phyloP scores from a whole-genome alignment of 176 grass and related monocot species.

The Paspalum notatum region DNA sequence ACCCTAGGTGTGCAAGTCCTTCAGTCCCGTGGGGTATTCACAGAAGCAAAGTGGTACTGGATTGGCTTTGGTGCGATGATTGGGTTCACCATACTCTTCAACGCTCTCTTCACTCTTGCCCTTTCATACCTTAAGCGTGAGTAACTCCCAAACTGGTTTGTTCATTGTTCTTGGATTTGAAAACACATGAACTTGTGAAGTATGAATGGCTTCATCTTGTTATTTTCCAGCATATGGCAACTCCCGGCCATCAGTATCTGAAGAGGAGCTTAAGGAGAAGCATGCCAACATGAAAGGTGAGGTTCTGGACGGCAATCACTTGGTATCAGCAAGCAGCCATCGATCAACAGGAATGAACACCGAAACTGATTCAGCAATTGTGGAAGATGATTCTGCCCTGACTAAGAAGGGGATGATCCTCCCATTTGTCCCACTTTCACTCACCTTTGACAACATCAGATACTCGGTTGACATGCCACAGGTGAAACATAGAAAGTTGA shows the following conservation, averaged over 20 bases:
- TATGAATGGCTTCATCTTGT: conserved; percentile 13
- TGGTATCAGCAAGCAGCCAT: conserved; percentile 50
- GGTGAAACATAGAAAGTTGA: conserved; percentile 48
- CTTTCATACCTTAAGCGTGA: conserved; percentile 74
- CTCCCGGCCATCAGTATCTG: conserved; percentile 65
- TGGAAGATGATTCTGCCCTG: conserved; percentile 23
- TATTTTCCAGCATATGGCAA: conserved; percentile 77
- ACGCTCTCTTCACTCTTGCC: conserved; percentile 70
- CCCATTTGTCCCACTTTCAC: conserved; percentile 81
- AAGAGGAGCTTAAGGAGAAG: conserved; percentile 79
- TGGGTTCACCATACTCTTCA: conserved; percentile 78
- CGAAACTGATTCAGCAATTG: conserved; percentile 22
- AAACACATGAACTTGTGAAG: conserved; percentile 1
- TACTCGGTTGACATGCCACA: conserved; percentile 98
- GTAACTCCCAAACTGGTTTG: conserved; percentile 29
- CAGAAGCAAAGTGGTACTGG: conserved; percentile 95
- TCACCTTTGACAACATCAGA: conserved; percentile 74
- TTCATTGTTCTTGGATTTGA: conserved; percentile 13
- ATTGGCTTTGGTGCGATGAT: conserved; percentile 80
- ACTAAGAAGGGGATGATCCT: conserved; percentile 84
- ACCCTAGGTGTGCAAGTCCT: conserved; percentile 60
- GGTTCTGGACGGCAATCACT: conserved; percentile 40
- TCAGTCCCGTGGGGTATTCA: conserved; percentile 64
- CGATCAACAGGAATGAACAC: conserved; percentile 15
- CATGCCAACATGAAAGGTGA: conserved; percentile 63